A percentile compares a stretch with the other conserved stretches of the same genome.
These are phyloP conservation scores for Cadophora sp. DNA, from an alignment of 2,329 filamentous ascomycete genomes.

Conservation along the genomic window DNA sequence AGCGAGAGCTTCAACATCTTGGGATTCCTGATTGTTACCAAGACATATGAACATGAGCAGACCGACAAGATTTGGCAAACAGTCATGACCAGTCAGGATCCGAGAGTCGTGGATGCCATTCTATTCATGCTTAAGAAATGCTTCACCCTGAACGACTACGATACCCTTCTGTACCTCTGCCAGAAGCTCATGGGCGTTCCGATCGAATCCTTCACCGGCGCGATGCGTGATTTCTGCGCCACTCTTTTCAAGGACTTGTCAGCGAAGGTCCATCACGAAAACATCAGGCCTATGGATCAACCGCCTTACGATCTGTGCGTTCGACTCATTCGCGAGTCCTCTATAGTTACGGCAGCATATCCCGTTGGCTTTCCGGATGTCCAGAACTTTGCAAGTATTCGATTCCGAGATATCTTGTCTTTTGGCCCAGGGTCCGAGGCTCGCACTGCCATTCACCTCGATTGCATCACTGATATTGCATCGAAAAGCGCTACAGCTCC, in stretches of 20 bases:
- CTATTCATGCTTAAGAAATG: conserved; percentile 66
- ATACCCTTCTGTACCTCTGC: conserved; percentile 68
- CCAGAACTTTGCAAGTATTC: conserved; percentile 66
- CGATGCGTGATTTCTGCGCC: conserved; percentile 68
- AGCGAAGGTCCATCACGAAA: conserved; percentile 51
- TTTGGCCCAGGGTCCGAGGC: conserved; percentile 60
- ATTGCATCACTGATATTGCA: conserved; percentile 73
- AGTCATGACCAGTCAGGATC: conserved; percentile 81
- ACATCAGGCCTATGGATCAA: conserved; percentile 46
- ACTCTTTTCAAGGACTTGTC: conserved; percentile 58
- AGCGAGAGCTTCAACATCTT: conserved; percentile 82
- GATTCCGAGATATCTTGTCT: conserved; percentile 66
- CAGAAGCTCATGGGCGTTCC: conserved; percentile 72
- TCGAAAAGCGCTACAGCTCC: conserved; percentile 67
- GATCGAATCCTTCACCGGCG: conserved; percentile 64
- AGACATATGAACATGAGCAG: conserved; percentile 72
- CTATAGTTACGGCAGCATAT: conserved; percentile 58
- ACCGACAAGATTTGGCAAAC: conserved; percentile 86
- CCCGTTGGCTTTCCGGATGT: conserved; percentile 66
- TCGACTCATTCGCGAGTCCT: conserved; percentile 75
- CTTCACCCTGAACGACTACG: conserved; percentile 54
- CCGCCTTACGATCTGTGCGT: conserved; percentile 64
- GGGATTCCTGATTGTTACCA: conserved; percentile 83
- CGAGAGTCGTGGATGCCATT: conserved; percentile 82
- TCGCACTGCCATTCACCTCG: conserved; percentile 66